phyloP scores from a whole-genome alignment of 495 filamentous ascomycete species.

The Oidiodendron maius region DNA sequence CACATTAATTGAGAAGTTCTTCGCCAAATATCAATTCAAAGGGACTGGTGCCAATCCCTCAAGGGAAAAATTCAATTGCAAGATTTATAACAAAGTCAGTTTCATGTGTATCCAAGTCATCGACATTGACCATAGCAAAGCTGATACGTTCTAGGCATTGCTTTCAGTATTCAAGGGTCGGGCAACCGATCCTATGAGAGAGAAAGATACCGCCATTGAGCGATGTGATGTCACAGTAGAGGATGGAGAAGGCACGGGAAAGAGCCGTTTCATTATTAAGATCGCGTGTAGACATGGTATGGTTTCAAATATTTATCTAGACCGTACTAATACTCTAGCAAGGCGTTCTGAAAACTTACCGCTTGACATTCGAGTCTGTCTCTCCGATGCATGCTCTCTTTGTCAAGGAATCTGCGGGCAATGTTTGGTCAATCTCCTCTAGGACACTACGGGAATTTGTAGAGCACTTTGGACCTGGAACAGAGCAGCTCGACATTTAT shows the following conservation, averaged over 20 bases:
- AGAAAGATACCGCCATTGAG: slow-evolving; percentile 76
- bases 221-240: slow-evolving; percentile 80
- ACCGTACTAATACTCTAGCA: slow-evolving; percentile 1
- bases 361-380: slow-evolving; percentile 80
- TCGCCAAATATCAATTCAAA: slow-evolving; percentile 66
- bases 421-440: slow-evolving; percentile 74
- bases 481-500: slow-evolving; percentile 87
- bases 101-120: background rate
- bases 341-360: slow-evolving; percentile 90
- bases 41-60: slow-evolving; percentile 24
- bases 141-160: slow-evolving; percentile 44
- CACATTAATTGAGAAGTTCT: slow-evolving; percentile 70
- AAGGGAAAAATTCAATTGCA: slow-evolving; percentile 62
- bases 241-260: slow-evolving; percentile 61
- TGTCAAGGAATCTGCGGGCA: slow-evolving; percentile 59
- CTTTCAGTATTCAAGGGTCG: slow-evolving; percentile 69
- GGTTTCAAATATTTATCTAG: background rate
- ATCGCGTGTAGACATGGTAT: slow-evolving; percentile 75
- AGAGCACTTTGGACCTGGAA: slow-evolving; percentile 85
- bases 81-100: slow-evolving; percentile 62
- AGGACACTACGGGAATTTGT: slow-evolving; percentile 74
- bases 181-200: slow-evolving; percentile 42
- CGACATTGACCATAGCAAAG: background rate
- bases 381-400: slow-evolving; percentile 85
- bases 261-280: slow-evolving; percentile 75